These are phyloP conservation scores for Boletellus emodensis DNA, from an alignment of 768 basidiomycete genomes.

Conservation along the genomic window DNA sequence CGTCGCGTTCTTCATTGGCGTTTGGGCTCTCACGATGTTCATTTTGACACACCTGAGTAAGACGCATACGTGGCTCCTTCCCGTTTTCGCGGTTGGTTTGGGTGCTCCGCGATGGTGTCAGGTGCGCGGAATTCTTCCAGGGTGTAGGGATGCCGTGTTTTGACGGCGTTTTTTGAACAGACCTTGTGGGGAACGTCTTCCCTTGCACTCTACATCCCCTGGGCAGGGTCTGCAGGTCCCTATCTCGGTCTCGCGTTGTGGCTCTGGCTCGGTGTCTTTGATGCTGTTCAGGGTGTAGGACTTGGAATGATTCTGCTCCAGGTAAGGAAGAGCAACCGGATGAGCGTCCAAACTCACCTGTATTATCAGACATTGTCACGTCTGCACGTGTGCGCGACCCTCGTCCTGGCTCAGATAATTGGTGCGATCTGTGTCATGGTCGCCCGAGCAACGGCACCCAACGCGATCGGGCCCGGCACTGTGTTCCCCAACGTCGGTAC, in stretches of 20 bases:
- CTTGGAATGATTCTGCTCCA: conserved; percentile 88
- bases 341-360: not conserved
- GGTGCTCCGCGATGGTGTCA: conserved; percentile 96
- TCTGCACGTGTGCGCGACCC: conserved; percentile 89
- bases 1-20: conserved; percentile 77
- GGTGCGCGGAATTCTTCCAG: conserved; percentile 33
- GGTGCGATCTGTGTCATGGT: conserved; percentile 90
- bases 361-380: conserved; percentile 70
- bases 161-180: conserved; percentile 29
- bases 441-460: conserved; percentile 86
- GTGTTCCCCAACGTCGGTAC: conserved; percentile 91
- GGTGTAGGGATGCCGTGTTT: not conserved
- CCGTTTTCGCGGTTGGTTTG: conserved; percentile 92
- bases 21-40: conserved; percentile 75
- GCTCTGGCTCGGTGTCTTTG: conserved; percentile 94
- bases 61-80: conserved; percentile 92
- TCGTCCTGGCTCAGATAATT: conserved; percentile 86
- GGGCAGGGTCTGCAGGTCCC: conserved; percentile 82
- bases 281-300: conserved; percentile 92
- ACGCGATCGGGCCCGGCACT: conserved; percentile 80
- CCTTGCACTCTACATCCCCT: conserved; percentile 87
- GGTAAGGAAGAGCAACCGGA: conserved; percentile 18
- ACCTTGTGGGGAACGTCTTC: conserved; percentile 97
- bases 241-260: conserved; percentile 88
- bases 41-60: conserved; percentile 85